Base-by-base conservation (phyloP, 2,329 filamentous ascomycete species). In the Penicillium griseofulvum region DNA sequence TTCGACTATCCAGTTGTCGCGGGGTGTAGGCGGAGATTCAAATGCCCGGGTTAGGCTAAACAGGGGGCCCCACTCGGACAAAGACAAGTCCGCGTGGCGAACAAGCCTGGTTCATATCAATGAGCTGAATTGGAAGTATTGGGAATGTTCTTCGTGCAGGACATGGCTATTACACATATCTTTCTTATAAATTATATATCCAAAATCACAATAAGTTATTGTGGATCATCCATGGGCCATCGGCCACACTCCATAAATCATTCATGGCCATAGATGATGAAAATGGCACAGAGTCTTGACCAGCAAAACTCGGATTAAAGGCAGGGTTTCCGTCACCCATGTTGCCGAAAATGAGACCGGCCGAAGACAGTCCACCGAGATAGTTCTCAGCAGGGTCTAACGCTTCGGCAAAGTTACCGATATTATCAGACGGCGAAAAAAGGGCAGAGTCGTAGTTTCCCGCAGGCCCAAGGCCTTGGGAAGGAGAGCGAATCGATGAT, bases 171-270 rank as follows among this genome's bases (percentile, higher is more conserved):
- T 28, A 19, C 19, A 37, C 52, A 49, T 41, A n/a, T 42, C 8
- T 4, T 36, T 11, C 9, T 17, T 16, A 22, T 19, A 22, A 31
- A 46, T 43, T 28, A 16, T 36, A 14, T 24, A 44, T 28, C 22
- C 1, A 14, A 16, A n/a, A 49, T 56, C 45, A 67, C 29, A 62
- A 34, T 5, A 64, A 52, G 45, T 67, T 63, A 2, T 63, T 69
- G 39, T 70, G 63, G 22, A 71, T 68, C 51, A 70, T 61, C 68
- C 68, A 71, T 9, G 68, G 69, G 2, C 67, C 68, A 59, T 71
- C 69, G 19, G 68, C 68, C 8, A 71, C 64, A 56, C 65, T 71
- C 68, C 69, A 71, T 12, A 65, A 43, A 57, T 69, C 66, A 31
- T 49, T 60, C 58, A 65, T 59, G n/a, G 52, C 55, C 26, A 58